phyloP scores from a whole-genome alignment of 306 rosid genomes.

The Gastrolobium villosum region DNA sequence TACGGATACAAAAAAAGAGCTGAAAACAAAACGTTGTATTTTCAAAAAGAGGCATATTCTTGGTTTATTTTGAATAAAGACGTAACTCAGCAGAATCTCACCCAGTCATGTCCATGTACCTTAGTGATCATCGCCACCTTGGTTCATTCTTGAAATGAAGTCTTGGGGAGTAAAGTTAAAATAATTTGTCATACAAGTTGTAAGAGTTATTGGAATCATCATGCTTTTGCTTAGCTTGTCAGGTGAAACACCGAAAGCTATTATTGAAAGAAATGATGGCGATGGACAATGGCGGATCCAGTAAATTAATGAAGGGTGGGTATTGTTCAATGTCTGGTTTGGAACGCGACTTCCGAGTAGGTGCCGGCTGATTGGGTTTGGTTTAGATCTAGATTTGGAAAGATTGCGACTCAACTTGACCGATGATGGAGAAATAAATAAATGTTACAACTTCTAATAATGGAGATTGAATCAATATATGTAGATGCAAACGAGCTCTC shows the following conservation, averaged over 20 bases:
- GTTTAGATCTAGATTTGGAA: no score
- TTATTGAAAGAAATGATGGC: conserved; percentile 51
- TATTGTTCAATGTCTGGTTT: no score
- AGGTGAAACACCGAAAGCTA: conserved; percentile 74
- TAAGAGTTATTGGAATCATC: neutral
- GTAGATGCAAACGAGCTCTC: no score
- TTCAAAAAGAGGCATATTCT: neutral
- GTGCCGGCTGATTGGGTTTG: no score
- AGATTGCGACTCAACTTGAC: no score
- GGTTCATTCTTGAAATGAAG: neutral
- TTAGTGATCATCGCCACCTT: conserved; percentile 52
- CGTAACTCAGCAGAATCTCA: conserved; percentile 49
- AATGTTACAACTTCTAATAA: no score
- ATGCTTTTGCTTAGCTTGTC: neutral
- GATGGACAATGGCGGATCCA: no score
- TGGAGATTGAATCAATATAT: no score
- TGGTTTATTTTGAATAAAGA: conserved; percentile 34
- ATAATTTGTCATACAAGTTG: neutral
- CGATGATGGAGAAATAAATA: no score
- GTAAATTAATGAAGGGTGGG: no score
- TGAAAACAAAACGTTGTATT: neutral
- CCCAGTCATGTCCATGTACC: conserved; percentile 7
- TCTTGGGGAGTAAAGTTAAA: neutral
- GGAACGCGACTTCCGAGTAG: no score
- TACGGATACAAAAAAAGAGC: neutral